phyloP scores from a whole-genome alignment of 2,329 filamentous ascomycete genomes.

The Aquanectria penicillioides region DNA sequence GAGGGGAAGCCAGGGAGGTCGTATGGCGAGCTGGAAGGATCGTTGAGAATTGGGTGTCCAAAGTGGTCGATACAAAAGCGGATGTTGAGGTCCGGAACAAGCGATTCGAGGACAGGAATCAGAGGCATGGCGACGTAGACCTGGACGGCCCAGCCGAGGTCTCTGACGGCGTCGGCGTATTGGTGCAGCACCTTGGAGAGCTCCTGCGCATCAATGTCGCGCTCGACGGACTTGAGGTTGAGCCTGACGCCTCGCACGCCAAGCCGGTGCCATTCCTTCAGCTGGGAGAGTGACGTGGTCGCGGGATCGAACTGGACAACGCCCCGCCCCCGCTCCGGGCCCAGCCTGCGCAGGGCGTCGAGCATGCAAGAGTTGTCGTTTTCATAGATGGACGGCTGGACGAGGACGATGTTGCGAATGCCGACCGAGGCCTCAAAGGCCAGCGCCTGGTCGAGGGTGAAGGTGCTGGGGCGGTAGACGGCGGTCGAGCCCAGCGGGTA shows the following conservation, averaged over 20 bases:
- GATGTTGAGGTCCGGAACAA: conserved; percentile 60
- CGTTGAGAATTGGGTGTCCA: conserved; percentile 57
- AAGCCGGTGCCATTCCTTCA: conserved; percentile 63
- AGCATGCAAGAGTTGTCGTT: conserved; percentile 69
- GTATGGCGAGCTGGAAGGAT: conserved; percentile 31
- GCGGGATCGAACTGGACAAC: conserved; percentile 66
- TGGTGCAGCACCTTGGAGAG: conserved; percentile 53
- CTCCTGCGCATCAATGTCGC: conserved; percentile 50
- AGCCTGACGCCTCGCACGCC: conserved; percentile 69
- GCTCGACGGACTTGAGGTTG: conserved; percentile 65
- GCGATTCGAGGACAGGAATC: conserved; percentile 57
- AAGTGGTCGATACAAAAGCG: conserved; percentile 70
- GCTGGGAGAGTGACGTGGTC: conserved; percentile 45
- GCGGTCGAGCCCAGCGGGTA: conserved; percentile 61
- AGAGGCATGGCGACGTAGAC: conserved; percentile 65
- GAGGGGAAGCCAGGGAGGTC: conserved; percentile 44
- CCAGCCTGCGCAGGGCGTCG: conserved; percentile 60
- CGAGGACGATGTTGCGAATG: conserved; percentile 65
- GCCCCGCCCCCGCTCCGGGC: conserved; percentile 60
- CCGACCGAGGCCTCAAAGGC: conserved; percentile 61
- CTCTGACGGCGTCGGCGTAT: conserved; percentile 61
- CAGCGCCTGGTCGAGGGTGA: conserved; percentile 61
- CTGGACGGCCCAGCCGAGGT: conserved; percentile 66
- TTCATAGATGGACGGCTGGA: conserved; percentile 71
- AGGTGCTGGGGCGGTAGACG: conserved; percentile 60